These are phyloP conservation scores for Lepidopterella palustris DNA, from an alignment of 495 filamentous ascomycete species.

Conservation along the genomic window DNA sequence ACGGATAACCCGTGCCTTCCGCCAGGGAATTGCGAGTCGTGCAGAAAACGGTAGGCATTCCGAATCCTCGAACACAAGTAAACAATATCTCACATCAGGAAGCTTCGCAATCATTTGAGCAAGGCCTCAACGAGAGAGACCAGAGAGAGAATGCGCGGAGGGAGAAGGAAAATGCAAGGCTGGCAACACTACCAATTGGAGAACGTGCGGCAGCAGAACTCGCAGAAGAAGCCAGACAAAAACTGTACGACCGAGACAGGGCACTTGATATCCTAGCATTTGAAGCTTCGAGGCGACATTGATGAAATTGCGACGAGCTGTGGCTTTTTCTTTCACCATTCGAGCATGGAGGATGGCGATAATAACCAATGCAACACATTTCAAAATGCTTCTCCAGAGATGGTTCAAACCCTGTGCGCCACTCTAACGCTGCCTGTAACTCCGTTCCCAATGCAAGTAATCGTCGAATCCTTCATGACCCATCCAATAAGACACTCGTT, in stretches of 20 bases:
- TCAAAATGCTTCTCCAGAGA: neutral
- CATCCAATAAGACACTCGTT: slow-evolving; percentile 2
- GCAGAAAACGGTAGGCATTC: neutral
- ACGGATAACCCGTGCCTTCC: neutral
- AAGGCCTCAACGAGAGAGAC: neutral
- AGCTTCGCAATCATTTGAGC: neutral
- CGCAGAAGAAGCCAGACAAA: neutral
- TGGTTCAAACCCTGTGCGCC: neutral
- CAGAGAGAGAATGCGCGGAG: neutral
- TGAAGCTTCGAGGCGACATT: neutral
- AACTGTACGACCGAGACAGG: neutral
- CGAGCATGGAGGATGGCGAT: too few relatives aligned
- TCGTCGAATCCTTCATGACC: neutral
- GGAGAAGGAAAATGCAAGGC: neutral
- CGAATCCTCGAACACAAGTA: neutral
- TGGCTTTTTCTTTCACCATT: too few relatives aligned
- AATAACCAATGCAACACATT: neutral
- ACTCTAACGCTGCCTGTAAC: neutral
- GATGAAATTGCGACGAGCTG: neutral
- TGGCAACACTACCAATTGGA: neutral
- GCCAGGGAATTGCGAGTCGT: neutral
- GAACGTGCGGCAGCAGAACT: neutral
- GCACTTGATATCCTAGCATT: neutral
- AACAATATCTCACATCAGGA: neutral
- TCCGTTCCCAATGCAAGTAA: neutral